phyloP scores from a whole-genome alignment of 345 rosid species.

The Heritiera fomes region DNA sequence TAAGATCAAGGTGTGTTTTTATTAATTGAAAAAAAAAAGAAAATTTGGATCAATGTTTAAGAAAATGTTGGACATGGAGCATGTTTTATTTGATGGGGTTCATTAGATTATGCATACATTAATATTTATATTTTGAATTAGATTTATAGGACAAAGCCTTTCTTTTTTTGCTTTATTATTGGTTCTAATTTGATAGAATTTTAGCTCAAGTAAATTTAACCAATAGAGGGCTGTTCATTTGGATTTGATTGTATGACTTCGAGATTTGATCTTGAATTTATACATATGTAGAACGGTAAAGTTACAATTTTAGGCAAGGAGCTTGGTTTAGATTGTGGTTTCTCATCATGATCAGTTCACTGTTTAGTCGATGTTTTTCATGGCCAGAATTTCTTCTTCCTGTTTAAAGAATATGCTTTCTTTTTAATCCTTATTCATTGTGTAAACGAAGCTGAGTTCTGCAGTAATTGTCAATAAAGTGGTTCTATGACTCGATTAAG shows the following conservation, averaged over 20 bases:
- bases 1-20: slow-evolving; percentile 77
- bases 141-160: neutral
- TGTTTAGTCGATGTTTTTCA: neutral
- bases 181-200: slow-evolving; percentile 4
- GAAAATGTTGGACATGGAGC: neutral
- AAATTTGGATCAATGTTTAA: slow-evolving; percentile 12
- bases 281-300: no score
- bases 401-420: neutral
- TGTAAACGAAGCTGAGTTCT: slow-evolving; percentile 9
- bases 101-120: neutral
- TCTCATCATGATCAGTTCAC: slow-evolving; percentile 4
- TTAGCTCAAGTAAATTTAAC: neutral
- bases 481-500: neutral
- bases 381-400: neutral
- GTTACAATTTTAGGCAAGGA: no score
- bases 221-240: neutral
- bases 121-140: neutral
- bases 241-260: neutral
- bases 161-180: neutral
- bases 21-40: neutral
- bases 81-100: neutral
- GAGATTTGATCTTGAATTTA: neutral
- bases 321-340: no score
- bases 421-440: neutral
- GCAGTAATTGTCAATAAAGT: neutral